Conservation (phyloP, 2,329 filamentous ascomycete species). For the Hypoxylon sp. region DNA sequence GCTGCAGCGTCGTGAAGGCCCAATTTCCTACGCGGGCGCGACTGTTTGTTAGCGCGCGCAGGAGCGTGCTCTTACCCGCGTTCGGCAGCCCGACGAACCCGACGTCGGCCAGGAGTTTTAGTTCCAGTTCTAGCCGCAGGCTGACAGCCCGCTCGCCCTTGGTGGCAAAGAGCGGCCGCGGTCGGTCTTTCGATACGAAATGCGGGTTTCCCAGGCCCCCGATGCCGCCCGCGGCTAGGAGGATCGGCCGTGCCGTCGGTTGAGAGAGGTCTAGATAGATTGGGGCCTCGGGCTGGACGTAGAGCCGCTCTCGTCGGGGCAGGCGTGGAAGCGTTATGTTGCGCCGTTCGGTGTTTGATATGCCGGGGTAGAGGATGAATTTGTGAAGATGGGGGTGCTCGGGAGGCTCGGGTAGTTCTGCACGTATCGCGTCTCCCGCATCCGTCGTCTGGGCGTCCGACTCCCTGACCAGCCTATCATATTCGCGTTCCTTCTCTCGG, state of each 20-base stretch:
- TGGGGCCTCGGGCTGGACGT: constrained; percentile 77
- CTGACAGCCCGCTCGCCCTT: constrained; percentile 83
- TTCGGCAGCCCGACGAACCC: constrained; percentile 95
- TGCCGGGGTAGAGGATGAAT: constrained; percentile 88
- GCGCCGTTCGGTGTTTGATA: constrained; percentile 75
- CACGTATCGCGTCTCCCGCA: constrained; percentile 33
- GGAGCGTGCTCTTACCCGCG: constrained; percentile 92
- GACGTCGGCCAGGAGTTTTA: constrained; percentile 95
- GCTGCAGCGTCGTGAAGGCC: constrained; percentile 96
- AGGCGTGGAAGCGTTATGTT: constrained; percentile 63
- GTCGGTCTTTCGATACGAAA: constrained; percentile 81
- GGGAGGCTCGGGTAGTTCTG: constrained; percentile 52
- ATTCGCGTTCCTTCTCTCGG: constrained; percentile 54
- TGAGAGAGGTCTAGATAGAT: constrained; percentile 78
- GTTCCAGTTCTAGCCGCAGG: constrained; percentile 85
- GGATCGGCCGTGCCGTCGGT: constrained; percentile 83
- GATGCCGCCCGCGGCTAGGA: constrained; percentile 87
- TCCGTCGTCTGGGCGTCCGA: constrained; percentile 53
- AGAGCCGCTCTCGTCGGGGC: constrained; percentile 64
- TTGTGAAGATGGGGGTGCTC: constrained; percentile 69
- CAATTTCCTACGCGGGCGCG: constrained; percentile 91
- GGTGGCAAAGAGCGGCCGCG: constrained; percentile 87
- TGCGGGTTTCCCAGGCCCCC: constrained; percentile 95
- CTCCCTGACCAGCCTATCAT: constrained; percentile 45
- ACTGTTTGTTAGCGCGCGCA: constrained; percentile 88